Conservation (phyloP, 495 filamentous ascomycete genomes). For the Alectoria sarmentosa region DNA sequence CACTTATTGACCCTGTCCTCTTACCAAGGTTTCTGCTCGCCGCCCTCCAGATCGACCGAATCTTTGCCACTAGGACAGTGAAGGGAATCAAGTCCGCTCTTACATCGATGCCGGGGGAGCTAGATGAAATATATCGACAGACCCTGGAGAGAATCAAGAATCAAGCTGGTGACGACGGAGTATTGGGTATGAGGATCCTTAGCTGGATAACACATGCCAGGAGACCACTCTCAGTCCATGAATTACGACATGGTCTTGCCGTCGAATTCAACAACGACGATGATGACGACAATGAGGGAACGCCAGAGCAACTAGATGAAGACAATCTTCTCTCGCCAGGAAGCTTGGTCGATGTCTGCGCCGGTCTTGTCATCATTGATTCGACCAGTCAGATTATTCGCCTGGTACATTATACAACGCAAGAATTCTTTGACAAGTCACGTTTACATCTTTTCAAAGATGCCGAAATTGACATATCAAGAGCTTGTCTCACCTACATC, state of each 20-base stretch:
- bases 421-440: slow-evolving; percentile 28
- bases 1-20: neutral
- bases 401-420: slow-evolving; percentile 29
- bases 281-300: neutral
- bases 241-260: slow-evolving; percentile 35
- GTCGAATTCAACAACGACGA: slow-evolving; percentile 25
- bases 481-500: slow-evolving; percentile 24
- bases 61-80: slow-evolving; percentile 7
- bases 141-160: slow-evolving; percentile 28
- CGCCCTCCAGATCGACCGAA: slow-evolving; percentile 12
- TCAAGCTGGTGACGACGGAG: slow-evolving; percentile 13
- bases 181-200: slow-evolving; percentile 13
- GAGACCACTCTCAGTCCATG: slow-evolving; percentile 15
- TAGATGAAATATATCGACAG: slow-evolving; percentile 25
- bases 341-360: slow-evolving; percentile 33
- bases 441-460: slow-evolving; percentile 9
- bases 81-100: slow-evolving; percentile 13
- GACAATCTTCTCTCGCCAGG: slow-evolving; percentile 34
- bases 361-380: slow-evolving; percentile 31
- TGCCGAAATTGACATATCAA: slow-evolving; percentile 18
- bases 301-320: slow-evolving; percentile 29
- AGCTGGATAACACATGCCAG: slow-evolving; percentile 22
- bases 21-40: slow-evolving; percentile 18
- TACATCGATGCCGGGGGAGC: slow-evolving; percentile 8
- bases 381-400: slow-evolving; percentile 26